Conservation (phyloP, 768 basidiomycete genomes). For the Favolaschia claudopus region DNA sequence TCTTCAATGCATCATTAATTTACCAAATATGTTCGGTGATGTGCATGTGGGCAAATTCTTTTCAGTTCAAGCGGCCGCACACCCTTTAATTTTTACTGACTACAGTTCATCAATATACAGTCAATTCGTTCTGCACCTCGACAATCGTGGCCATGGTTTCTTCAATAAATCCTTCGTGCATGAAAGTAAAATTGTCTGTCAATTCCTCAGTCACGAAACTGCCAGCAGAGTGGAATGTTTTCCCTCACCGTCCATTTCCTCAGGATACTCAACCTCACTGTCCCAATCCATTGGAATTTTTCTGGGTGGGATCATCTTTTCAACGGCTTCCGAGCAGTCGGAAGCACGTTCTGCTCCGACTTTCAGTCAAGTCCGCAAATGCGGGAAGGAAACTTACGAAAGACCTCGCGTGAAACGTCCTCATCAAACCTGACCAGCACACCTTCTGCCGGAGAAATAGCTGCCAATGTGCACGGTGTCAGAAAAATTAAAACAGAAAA, state of each 20-base stretch:
- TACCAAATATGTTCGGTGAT: too few species aligned
- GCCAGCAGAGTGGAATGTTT: not conserved
- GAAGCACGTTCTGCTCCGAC: not conserved
- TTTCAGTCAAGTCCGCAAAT: not conserved
- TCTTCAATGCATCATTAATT: too few species aligned
- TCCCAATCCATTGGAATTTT: constrained; percentile 15
- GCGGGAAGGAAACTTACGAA: not conserved
- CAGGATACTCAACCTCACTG: not conserved
- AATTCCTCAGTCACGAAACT: not conserved
- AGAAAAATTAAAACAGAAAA: not conserved
- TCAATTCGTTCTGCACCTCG: not conserved
- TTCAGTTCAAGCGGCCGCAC: too few species aligned
- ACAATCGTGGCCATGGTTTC: constrained; percentile 10
- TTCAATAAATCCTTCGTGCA: not conserved
- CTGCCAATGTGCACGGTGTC: not conserved
- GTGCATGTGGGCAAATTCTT: too few species aligned
- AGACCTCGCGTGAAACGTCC: constrained; percentile 10
- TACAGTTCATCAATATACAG: too few species aligned
- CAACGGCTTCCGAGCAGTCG: constrained; percentile 6
- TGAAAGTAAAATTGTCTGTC: constrained; percentile 1
- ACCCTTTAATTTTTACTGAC: too few species aligned
- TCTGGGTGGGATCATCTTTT: constrained; percentile 17
- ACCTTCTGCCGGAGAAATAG: constrained; percentile 9
- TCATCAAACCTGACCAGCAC: constrained; percentile 14
- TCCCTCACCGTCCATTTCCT: constrained; percentile 4